phyloP scores from a whole-genome alignment of 2,329 filamentous ascomycete genomes.

The Cladophialophora carrionii region DNA sequence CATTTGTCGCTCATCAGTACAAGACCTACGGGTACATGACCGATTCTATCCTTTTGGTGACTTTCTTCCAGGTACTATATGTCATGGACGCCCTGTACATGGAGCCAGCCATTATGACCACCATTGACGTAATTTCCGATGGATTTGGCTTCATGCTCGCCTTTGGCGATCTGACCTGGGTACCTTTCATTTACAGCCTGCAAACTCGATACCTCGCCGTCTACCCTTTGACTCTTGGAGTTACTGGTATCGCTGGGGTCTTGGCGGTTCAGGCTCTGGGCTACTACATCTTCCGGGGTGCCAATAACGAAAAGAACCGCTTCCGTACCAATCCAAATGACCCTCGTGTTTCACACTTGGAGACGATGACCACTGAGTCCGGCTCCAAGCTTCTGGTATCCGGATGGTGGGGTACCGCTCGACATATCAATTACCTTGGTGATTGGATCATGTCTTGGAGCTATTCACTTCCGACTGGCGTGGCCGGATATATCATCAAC shows the following conservation, averaged over 20 bases:
- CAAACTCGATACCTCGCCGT: slow-evolving; percentile 83
- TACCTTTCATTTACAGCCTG: slow-evolving; percentile 84
- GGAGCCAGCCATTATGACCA: slow-evolving; percentile 86
- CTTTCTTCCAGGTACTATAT: slow-evolving; percentile 77
- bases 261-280: slow-evolving; percentile 69
- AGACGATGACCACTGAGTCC: slow-evolving; percentile 80
- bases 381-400: slow-evolving; percentile 80
- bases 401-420: slow-evolving; percentile 90
- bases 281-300: slow-evolving; percentile 91
- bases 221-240: slow-evolving; percentile 78
- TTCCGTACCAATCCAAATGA: slow-evolving; percentile 88
- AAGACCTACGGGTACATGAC: slow-evolving; percentile 79
- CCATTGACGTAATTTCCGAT: slow-evolving; percentile 90
- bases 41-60: slow-evolving; percentile 81
- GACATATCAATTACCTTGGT: slow-evolving; percentile 94
- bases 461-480: slow-evolving; percentile 81
- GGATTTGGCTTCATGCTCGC: slow-evolving; percentile 95
- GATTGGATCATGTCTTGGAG: slow-evolving; percentile 95
- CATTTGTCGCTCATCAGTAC: slow-evolving; percentile 87
- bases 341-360: slow-evolving; percentile 75
- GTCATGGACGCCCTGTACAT: slow-evolving; percentile 83
- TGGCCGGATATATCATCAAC: slow-evolving; percentile 77
- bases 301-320: slow-evolving; percentile 92
- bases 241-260: slow-evolving; percentile 66
- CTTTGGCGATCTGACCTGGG: slow-evolving; percentile 91